These are phyloP conservation scores for Sugiyamaella smithiae DNA, from an alignment of 805 yeast species.

Conservation along the genomic window DNA sequence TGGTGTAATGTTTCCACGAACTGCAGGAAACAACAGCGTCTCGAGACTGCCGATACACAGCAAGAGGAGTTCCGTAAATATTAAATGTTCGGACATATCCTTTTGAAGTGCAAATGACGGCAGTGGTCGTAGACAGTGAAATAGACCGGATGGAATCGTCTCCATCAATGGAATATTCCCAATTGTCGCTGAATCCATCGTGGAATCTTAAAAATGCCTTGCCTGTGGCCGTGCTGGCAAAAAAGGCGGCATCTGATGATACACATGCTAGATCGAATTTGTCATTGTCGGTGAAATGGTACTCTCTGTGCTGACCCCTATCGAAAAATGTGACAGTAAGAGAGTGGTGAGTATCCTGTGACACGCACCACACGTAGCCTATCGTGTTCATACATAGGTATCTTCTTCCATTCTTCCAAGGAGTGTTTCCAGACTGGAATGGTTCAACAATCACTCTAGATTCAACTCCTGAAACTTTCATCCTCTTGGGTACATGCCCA, in stretches of 20 bases:
- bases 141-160: conserved; percentile 65
- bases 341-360: conserved; percentile 55
- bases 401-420: conserved; percentile 68
- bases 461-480: not conserved
- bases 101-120: conserved; percentile 66
- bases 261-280: conserved; percentile 74
- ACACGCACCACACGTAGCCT: conserved; percentile 81
- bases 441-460: conserved; percentile 40
- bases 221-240: conserved; percentile 48
- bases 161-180: conserved; percentile 51
- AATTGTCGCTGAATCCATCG: conserved; percentile 55
- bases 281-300: conserved; percentile 75
- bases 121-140: conserved; percentile 59
- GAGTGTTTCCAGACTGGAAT: conserved; percentile 85
- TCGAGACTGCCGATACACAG: conserved; percentile 55
- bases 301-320: conserved; percentile 67
- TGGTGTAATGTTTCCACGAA: conserved; percentile 55
- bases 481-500: conserved; percentile 4
- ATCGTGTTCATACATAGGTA: conserved; percentile 75
- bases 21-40: conserved; percentile 71
- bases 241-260: conserved; percentile 60
- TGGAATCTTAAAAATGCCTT: conserved; percentile 66
- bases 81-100: conserved; percentile 77
- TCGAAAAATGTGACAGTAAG: conserved; percentile 90
- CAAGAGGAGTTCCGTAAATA: conserved; percentile 66